These are phyloP conservation scores for Fusarium sp. DNA, from an alignment of 2,329 filamentous ascomycete genomes.

Conservation along the genomic window DNA sequence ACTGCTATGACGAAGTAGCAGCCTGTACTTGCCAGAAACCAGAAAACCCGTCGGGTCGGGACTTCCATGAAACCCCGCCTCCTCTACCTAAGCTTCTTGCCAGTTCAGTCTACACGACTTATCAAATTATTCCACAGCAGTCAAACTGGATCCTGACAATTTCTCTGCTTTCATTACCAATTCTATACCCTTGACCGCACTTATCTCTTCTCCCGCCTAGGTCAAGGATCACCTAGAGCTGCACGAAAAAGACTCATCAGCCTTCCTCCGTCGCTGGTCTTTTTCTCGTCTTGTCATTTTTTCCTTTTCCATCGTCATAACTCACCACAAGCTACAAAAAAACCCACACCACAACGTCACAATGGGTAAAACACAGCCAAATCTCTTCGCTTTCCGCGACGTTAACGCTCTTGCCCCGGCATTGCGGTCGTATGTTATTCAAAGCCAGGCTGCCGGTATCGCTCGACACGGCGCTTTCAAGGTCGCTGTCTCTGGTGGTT, in stretches of 20 bases:
- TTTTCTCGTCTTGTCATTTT: constrained; percentile 5
- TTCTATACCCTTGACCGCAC: constrained; percentile 6
- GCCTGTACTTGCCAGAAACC: constrained; percentile 11
- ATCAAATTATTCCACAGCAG: constrained; percentile 36
- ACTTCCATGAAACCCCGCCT: constrained; percentile 34
- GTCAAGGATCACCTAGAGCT: constrained; percentile 21
- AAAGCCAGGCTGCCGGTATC: constrained; percentile 82
- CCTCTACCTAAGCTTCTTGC: constrained; percentile 17
- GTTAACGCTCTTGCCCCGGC: constrained; percentile 76
- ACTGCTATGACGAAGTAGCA: constrained; percentile 29
- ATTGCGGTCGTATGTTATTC: constrained; percentile 84
- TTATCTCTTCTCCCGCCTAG: constrained; percentile 3
- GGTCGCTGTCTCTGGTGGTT: constrained; percentile 92
- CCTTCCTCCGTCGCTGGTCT: neutral
- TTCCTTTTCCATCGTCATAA: constrained; percentile 12
- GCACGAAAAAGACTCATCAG: constrained; percentile 17
- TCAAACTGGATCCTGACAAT: constrained; percentile 19
- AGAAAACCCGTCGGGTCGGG: constrained; percentile 12
- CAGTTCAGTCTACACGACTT: constrained; percentile 10
- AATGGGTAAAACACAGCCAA: constrained; percentile 69
- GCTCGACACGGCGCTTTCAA: constrained; percentile 87
- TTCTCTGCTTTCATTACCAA: constrained; percentile 11
- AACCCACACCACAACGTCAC: constrained; percentile 38
- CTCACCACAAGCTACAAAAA: constrained; percentile 32
- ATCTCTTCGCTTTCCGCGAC: constrained; percentile 83